These are phyloP conservation scores for Marchantia polymorpha DNA, from an alignment of 225 moss, liverwort and hornwort genomes.

Conservation along the genomic window DNA sequence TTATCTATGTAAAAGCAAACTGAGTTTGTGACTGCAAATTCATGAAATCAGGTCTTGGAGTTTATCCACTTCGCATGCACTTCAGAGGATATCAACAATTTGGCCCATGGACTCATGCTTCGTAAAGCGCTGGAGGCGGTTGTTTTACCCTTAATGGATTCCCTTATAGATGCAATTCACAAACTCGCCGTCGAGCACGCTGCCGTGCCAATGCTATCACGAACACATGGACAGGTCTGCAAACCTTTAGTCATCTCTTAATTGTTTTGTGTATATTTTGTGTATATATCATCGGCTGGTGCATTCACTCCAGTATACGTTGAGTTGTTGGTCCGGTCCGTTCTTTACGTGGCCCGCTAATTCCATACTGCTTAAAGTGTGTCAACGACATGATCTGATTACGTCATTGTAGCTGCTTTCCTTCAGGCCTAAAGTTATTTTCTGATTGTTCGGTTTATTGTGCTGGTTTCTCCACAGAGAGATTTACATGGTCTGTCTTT, in stretches of 20 bases:
- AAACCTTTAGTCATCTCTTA: not conserved
- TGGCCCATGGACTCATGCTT: constrained; percentile 84
- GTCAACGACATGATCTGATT: no score
- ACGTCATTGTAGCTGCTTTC: no score
- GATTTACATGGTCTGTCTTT: not conserved
- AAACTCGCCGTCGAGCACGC: constrained; percentile 66
- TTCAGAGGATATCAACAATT: constrained; percentile 83
- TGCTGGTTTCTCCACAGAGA: not conserved
- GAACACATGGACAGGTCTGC: constrained; percentile 74
- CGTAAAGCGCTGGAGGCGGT: constrained; percentile 58
- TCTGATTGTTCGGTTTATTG: not conserved
- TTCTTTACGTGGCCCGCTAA: no score
- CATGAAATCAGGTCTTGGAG: constrained; percentile 56
- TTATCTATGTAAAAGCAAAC: not conserved
- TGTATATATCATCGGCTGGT: no score
- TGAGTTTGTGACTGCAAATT: not conserved
- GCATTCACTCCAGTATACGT: no score
- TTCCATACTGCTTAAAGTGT: no score
- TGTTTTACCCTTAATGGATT: constrained; percentile 68
- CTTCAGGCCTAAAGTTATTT: not conserved
- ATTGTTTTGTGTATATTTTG: no score
- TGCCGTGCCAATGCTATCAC: constrained; percentile 62
- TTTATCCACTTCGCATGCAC: constrained; percentile 90
- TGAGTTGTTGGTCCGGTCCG: no score
- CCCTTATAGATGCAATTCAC: constrained; percentile 53